phyloP scores from a whole-genome alignment of 208 protist species.

The Chromosphaera perkinsii region DNA sequence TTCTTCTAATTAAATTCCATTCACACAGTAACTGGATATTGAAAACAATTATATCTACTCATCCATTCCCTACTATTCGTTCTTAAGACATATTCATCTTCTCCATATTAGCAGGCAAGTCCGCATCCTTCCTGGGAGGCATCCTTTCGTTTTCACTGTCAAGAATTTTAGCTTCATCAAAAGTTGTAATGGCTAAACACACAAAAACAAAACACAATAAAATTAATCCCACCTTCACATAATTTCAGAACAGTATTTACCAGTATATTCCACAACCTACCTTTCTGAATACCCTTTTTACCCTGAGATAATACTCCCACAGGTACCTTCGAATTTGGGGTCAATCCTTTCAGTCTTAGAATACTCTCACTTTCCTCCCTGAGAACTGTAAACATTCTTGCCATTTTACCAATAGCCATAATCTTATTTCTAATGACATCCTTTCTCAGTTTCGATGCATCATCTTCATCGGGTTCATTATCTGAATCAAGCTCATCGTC shows the following conservation, averaged over 20 bases:
- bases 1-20: too few relatives aligned
- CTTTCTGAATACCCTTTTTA: constrained; percentile 22
- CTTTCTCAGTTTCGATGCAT: constrained; percentile 12
- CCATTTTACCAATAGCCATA: constrained; percentile 47
- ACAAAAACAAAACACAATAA: not conserved
- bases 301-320: constrained; percentile 6
- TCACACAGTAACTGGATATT: too few relatives aligned
- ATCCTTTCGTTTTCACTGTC: constrained; percentile 34
- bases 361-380: constrained; percentile 46
- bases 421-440: constrained; percentile 56
- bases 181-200: constrained; percentile 29
- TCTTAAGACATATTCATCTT: not conserved
- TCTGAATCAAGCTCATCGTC: constrained; percentile 50
- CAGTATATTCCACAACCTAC: not conserved
- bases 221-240: not conserved
- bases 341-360: constrained; percentile 28
- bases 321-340: constrained; percentile 14
- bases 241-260: not conserved
- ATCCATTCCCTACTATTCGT: too few relatives aligned
- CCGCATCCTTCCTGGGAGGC: constrained; percentile 23
- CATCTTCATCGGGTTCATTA: constrained; percentile 3
- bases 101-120: not conserved
- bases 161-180: constrained; percentile 23
- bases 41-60: too few relatives aligned
- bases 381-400: constrained; percentile 41